Evolutionary conservation across 2,329 filamentous ascomycete genomes (phyloP), one percentile per base, ranked within the genome.

Genomic region (Xylariaceae sp.): DNA sequence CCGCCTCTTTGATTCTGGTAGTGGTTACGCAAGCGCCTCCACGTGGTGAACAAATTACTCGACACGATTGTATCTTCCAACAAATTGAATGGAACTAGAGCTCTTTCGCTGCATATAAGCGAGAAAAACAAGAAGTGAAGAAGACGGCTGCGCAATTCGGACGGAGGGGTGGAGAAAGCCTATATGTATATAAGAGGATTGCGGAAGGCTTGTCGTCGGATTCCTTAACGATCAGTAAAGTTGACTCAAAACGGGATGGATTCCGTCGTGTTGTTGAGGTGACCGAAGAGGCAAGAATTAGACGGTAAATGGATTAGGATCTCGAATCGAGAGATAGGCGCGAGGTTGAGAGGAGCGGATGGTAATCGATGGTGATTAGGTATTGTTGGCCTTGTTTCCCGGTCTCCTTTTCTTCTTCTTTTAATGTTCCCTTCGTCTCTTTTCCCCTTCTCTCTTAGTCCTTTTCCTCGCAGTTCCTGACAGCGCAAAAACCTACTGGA

Each of bases 391-490:
- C 16, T 37, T 37, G 40, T 21, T 26, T 40, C 32, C 43, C 44
- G 32, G 6, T 20, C 37, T 14, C 19, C 26, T 51, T 57, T 40
- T 50, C 5, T 48, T 41, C 40, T 16, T 40, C 42, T 54, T n/a
- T 53, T 47, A 7, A 37, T 37, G 32, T 37, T 37, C 32, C 32
- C 32, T 37, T 37, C 32, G 32, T 37, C 44, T 48, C 26, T 58
- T 51, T 44, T 41, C 32, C 56, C 49, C 12, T 46, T 40, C 44
- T 48, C 18, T n/a, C 20, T 41, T 26, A 40, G 40, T 47, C 52
- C 46, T 62, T 55, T 59, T 60, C 51, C 56, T 64, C 63, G 64
- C 64, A 62, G 64, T 66, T 59, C 65, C 63, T 62, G 63, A 66
- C 65, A 48, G 64, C 62, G 62, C 52, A 54, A 60, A 58, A 56